Evolutionary conservation across 129 eudicot species (phyloP).

Genomic region (Arctium lappa): DNA sequence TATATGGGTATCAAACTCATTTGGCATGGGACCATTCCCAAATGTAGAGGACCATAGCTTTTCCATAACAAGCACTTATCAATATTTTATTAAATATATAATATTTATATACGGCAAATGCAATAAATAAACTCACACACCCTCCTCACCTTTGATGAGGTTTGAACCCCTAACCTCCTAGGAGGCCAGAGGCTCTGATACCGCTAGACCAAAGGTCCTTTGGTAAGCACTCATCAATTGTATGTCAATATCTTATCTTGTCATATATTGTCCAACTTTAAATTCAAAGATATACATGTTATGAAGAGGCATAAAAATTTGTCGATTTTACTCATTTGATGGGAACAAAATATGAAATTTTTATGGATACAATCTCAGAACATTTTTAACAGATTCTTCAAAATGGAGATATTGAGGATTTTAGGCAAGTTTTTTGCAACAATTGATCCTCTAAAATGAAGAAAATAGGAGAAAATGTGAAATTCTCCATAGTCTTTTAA

Average conservation of each 20-base stretch:
- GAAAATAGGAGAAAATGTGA: background rate
- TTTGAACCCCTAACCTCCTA: no score
- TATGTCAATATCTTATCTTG: background rate
- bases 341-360: background rate
- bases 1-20: background rate
- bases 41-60: background rate
- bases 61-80: background rate
- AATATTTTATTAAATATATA: background rate
- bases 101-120: no score
- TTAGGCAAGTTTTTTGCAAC: no score
- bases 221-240: background rate
- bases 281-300: background rate
- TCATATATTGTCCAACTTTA: background rate
- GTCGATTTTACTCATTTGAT: background rate
- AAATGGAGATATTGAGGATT: no score
- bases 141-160: no score
- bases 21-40: background rate
- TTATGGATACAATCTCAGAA: no score
- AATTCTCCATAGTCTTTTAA: no score
- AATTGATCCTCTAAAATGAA: background rate
- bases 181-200: no score
- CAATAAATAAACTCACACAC: no score
- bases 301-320: background rate
- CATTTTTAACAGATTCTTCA: no score
- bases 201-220: no score